Conservation (phyloP, 2,329 filamentous ascomycete species). For the Pseudonectria foliicola region DNA sequence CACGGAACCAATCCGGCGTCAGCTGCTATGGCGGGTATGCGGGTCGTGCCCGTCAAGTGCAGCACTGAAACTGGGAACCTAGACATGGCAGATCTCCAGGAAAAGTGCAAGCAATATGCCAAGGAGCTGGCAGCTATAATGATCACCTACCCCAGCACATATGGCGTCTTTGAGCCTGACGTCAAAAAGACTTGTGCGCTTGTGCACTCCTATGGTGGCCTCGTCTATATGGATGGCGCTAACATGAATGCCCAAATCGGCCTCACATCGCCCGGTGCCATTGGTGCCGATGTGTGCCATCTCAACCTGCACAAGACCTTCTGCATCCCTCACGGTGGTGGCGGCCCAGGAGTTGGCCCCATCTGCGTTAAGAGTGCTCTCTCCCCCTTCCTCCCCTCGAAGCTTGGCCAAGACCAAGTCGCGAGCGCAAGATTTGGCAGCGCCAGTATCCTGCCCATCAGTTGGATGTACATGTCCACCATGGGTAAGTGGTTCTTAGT, state of each 20-base stretch:
- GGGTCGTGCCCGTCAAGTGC: slow-evolving; percentile 87
- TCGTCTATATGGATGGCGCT: slow-evolving; percentile 97
- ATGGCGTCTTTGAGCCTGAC: slow-evolving; percentile 86
- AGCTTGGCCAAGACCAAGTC: slow-evolving; percentile 48
- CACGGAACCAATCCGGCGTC: slow-evolving; percentile 95
- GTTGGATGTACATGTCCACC: slow-evolving; percentile 90
- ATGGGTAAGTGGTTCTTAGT: slow-evolving; percentile 54
- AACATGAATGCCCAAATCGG: slow-evolving; percentile 99
- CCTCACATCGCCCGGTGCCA: slow-evolving; percentile 87
- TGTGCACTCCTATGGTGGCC: slow-evolving; percentile 81
- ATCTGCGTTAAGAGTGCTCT: slow-evolving; percentile 87
- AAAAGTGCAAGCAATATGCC: slow-evolving; percentile 82
- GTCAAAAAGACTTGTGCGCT: slow-evolving; percentile 79
- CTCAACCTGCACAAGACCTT: slow-evolving; percentile 98
- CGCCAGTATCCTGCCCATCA: slow-evolving; percentile 88
- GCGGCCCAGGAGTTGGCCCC: slow-evolving; percentile 86
- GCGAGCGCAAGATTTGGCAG: slow-evolving; percentile 81
- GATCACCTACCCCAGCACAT: slow-evolving; percentile 95
- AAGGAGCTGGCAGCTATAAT: slow-evolving; percentile 87
- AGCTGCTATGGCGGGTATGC: slow-evolving; percentile 93
- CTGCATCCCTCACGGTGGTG: slow-evolving; percentile 94
- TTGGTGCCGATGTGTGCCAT: slow-evolving; percentile 94
- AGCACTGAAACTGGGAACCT: slow-evolving; percentile 82
- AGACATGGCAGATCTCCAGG: slow-evolving; percentile 76
- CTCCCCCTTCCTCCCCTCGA: slow-evolving; percentile 53